Evolutionary conservation across 352 stramenopile genomes (phyloP).

Genomic region (Pythium sukuiense): DNA sequence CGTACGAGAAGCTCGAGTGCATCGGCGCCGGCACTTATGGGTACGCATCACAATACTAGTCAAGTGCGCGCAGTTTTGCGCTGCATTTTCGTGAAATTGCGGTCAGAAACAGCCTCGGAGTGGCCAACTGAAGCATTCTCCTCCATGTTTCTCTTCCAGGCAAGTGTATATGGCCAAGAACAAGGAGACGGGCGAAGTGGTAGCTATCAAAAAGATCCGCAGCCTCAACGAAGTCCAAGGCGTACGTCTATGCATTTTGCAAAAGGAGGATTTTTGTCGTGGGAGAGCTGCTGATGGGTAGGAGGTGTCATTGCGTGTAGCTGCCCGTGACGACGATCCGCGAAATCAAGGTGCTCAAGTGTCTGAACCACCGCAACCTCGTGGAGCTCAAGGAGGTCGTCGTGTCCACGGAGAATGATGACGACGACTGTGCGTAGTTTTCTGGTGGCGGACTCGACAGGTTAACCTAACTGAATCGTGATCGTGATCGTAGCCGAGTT

Average conservation of each 20-base stretch:
- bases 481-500: conserved; percentile 49
- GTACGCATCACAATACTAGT: conserved; percentile 25
- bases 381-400: conserved; percentile 97
- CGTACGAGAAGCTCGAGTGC: conserved; percentile 89
- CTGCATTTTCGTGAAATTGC: background rate
- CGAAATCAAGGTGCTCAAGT: conserved; percentile 99
- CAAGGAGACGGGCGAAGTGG: conserved; percentile 78
- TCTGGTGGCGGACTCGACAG: background rate
- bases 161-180: conserved; percentile 91
- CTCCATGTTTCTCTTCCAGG: conserved; percentile 26
- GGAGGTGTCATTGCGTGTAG: conserved; percentile 28
- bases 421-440: conserved; percentile 37
- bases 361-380: conserved; percentile 94
- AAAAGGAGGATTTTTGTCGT: no score
- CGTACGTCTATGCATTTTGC: conserved; percentile 35
- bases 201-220: conserved; percentile 91
- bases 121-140: background rate
- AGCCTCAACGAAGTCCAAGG: conserved; percentile 90
- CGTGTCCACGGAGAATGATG: conserved; percentile 84
- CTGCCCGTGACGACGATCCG: conserved; percentile 95
- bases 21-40: conserved; percentile 89
- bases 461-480: background rate
- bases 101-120: background rate
- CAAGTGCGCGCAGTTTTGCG: background rate
- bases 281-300: no score